These are phyloP conservation scores for Colletotrichum eleusines DNA, from an alignment of 2,329 filamentous ascomycete species.

Conservation along the genomic window DNA sequence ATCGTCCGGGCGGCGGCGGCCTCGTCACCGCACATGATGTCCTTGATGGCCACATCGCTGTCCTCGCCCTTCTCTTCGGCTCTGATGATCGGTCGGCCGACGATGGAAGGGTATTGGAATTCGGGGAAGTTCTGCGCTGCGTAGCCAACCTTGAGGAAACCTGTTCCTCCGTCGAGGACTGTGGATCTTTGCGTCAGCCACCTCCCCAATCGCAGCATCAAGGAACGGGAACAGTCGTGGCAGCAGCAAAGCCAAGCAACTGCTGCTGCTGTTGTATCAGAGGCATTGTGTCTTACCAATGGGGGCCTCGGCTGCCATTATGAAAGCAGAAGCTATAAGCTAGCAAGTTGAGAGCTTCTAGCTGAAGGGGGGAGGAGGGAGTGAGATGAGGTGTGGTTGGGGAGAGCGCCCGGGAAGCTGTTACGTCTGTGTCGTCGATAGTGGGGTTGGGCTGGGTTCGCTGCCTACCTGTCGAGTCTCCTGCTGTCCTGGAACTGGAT, in stretches of 20 bases:
- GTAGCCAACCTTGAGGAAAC: conserved; percentile 99
- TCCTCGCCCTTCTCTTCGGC: conserved; percentile 82
- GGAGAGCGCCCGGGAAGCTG: conserved; percentile 38
- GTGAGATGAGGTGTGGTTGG: conserved; percentile 30
- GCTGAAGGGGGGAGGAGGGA: conserved; percentile 47
- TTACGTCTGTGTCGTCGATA: conserved; percentile 43
- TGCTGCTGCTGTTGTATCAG: conserved; percentile 1
- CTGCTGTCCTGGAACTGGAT: conserved; percentile 34
- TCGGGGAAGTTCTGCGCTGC: conserved; percentile 99
- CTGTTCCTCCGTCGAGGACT: conserved; percentile 99
- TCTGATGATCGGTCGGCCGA: conserved; percentile 96
- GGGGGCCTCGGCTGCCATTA: conserved; percentile 67
- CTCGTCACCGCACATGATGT: conserved; percentile 99
- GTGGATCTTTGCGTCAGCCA: conserved; percentile 41
- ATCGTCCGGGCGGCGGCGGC: conserved; percentile 94
- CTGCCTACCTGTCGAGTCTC: conserved; percentile 26
- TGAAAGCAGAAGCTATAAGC: conserved; percentile 43
- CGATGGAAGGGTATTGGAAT: conserved; percentile 97
- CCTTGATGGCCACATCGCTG: conserved; percentile 80
- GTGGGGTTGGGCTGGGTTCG: conserved; percentile 39
- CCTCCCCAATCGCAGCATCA: conserved; percentile 29
- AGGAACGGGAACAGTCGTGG: neutral
- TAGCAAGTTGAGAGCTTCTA: conserved; percentile 40
- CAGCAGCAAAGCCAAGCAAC: conserved; percentile 3
- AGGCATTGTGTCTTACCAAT: conserved; percentile 60